Evolutionary conservation across 2,329 filamentous ascomycete species (phyloP).

Genomic region (Trichoderma afroharzianum): DNA sequence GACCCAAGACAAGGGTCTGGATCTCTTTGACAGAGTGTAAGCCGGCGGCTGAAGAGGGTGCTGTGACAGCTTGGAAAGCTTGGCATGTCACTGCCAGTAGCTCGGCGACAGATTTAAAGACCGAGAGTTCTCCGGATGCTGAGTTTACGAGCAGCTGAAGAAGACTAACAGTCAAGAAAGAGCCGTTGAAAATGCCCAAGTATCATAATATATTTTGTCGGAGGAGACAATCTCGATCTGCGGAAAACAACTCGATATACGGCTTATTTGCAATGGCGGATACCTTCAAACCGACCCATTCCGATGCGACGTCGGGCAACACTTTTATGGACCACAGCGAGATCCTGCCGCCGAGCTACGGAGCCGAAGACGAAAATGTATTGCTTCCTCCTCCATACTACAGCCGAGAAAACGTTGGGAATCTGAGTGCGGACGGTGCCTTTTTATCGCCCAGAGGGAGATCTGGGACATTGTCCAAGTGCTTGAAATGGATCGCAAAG

Average conservation of each 20-base stretch:
- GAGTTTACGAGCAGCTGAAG: background rate
- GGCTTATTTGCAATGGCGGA: background rate
- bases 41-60: background rate
- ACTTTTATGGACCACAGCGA: background rate
- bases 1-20: background rate
- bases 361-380: background rate
- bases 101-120: slow-evolving; percentile 4
- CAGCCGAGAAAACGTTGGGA: background rate
- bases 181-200: background rate
- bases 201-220: background rate
- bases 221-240: background rate
- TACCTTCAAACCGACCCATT: background rate
- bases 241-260: background rate
- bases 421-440: background rate
- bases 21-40: background rate
- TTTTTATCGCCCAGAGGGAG: background rate
- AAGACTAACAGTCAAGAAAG: background rate
- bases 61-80: background rate
- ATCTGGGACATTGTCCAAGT: background rate
- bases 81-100: background rate
- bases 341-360: background rate
- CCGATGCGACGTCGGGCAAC: background rate
- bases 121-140: background rate
- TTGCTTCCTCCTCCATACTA: background rate
- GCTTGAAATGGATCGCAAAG: slow-evolving; percentile 3